phyloP scores from a whole-genome alignment of 2,329 filamentous ascomycete species.

The Ramularia endophylla region DNA sequence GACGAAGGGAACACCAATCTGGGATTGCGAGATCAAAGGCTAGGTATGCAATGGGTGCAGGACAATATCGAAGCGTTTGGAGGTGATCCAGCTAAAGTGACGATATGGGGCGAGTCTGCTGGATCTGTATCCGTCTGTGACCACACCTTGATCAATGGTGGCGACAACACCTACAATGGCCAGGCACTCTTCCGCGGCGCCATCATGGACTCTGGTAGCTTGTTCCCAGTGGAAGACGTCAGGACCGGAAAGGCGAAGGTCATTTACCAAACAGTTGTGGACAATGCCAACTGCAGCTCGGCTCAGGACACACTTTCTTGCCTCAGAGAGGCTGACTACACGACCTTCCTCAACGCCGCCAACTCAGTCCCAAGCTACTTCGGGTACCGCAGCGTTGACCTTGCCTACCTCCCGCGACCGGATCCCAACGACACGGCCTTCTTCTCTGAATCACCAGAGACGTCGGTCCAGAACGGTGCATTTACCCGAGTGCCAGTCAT shows the following conservation, averaged over 20 bases:
- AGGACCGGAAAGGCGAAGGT: slow-evolving; percentile 58
- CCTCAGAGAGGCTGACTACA: slow-evolving; percentile 43
- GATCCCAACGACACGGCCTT: slow-evolving; percentile 50
- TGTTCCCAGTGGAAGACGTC: slow-evolving; percentile 54
- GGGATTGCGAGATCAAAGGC: slow-evolving; percentile 27
- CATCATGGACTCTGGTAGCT: slow-evolving; percentile 69
- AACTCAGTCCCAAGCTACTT: slow-evolving; percentile 66
- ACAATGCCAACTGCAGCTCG: slow-evolving; percentile 40
- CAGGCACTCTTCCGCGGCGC: slow-evolving; percentile 65
- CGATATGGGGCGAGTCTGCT: slow-evolving; percentile 18
- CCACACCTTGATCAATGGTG: slow-evolving; percentile 67
- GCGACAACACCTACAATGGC: slow-evolving; percentile 58
- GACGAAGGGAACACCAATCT: slow-evolving; percentile 31
- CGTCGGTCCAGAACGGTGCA: slow-evolving; percentile 46
- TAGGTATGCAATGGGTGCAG: slow-evolving; percentile 24
- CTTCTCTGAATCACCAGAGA: slow-evolving; percentile 58
- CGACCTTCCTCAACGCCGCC: slow-evolving; percentile 52
- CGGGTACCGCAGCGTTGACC: slow-evolving; percentile 58
- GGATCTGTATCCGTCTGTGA: slow-evolving; percentile 63
- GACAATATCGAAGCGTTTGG: slow-evolving; percentile 22
- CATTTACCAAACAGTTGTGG: slow-evolving; percentile 44
- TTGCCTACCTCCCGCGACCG: slow-evolving; percentile 68
- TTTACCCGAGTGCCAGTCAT: slow-evolving; percentile 54
- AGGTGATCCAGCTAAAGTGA: slow-evolving; percentile 23
- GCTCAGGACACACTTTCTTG: slow-evolving; percentile 42